Evolutionary conservation across 2,329 filamentous ascomycete species (phyloP), one percentile per base, ranked within the genome.

Genomic region (Hypoxylon sp.): DNA sequence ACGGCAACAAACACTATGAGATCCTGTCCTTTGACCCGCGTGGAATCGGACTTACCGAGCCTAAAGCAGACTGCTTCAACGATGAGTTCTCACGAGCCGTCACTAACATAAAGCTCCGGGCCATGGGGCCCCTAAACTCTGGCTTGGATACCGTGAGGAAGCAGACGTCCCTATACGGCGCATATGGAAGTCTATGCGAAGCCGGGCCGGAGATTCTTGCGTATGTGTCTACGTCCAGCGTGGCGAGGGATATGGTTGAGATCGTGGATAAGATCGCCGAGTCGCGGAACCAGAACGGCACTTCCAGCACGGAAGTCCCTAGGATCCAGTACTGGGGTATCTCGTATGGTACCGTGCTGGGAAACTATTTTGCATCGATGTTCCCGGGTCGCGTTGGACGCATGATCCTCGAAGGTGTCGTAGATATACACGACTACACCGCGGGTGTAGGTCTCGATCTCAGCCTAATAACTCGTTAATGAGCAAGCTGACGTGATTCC

Each of bases 291-390:
- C 10, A 27, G 19, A 64, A 63, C 17, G 35, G 24, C 4, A 63
- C 58, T 17, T 29, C 46, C 4, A 39, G 17, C 35, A 31, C 57
- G 6, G 35, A 48, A 6, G 52, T 64, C 2, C 58, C 70, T 1
- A 62, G 73, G 44, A 69, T 72, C 44, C 82, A 83, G 71, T 87
- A 85, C 69, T 82, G 83, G 77, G 84, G 85, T 0, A 81, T 86
- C 57, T 85, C 83, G 5, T 87, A 87, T 64, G 82, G 82, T 4
- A 83, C 81, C 0, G 75, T 81, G 6, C 74, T 84, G 3, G 82
- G 82, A 1, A 80, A 79, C n/a, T 82, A 79, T 0, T 84, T 84
- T 65, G 82, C 82, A 7, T 78, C 79, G 3, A 77, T 84, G 75
- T 83, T 79, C 61, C 82, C 82, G 0, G 77, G 77, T 0, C 75